phyloP scores from a whole-genome alignment of 192 early-diverging fungal species.

The Linnemannia zychae region DNA sequence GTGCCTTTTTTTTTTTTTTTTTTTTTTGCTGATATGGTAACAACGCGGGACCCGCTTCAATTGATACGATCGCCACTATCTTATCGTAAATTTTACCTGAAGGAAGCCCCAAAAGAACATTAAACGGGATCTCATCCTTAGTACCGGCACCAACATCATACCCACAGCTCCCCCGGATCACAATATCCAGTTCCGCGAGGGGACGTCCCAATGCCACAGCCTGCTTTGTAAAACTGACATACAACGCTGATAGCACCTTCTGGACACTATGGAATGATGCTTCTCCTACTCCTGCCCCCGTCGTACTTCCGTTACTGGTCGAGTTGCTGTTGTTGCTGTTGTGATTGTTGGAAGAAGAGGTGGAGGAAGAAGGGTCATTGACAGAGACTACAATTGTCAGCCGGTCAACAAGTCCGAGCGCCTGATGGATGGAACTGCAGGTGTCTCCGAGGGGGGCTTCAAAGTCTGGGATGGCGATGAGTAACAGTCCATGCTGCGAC shows the following conservation, averaged over 20 bases:
- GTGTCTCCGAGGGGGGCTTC: conserved; percentile 38
- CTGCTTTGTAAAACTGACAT: conserved; percentile 64
- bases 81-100: conserved; percentile 57
- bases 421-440: conserved; percentile 38
- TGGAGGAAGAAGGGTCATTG: not conserved
- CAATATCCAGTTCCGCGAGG: conserved; percentile 67
- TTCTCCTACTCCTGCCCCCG: not conserved
- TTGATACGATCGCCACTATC: not conserved
- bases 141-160: conserved; percentile 62
- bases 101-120: conserved; percentile 58
- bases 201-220: conserved; percentile 56
- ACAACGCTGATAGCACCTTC: conserved; percentile 53
- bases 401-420: conserved; percentile 28
- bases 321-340: not conserved
- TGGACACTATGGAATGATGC: conserved; percentile 41
- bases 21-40: too few relatives aligned
- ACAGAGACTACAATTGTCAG: conserved; percentile 34
- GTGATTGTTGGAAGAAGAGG: not conserved
- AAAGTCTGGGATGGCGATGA: conserved; percentile 24
- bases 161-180: conserved; percentile 73
- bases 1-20: too few relatives aligned
- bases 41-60: too few relatives aligned
- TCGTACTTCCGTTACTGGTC: too few relatives aligned
- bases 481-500: conserved; percentile 36
- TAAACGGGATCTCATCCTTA: conserved; percentile 36